Percentiles rank a stretch among this genome's conserved stretches.
Conservation (phyloP, 1,284 basidiomycete genomes). For the Athelia psychrophila region DNA sequence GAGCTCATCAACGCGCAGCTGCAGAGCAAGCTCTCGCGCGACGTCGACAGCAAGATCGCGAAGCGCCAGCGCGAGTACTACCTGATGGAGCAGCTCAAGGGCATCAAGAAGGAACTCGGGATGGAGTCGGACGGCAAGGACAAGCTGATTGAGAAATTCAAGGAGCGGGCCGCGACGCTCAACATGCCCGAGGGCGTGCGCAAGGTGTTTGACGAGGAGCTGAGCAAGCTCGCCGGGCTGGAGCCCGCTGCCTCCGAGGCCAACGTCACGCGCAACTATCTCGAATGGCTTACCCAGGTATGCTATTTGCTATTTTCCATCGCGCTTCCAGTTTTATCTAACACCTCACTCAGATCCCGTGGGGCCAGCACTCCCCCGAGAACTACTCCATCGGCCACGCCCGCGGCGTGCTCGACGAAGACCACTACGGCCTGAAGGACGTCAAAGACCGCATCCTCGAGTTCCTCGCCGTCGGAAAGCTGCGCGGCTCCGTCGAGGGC, state of each 20-base stretch:
- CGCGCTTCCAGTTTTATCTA: conserved; percentile 1
- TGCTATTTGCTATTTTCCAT: conserved; percentile 10
- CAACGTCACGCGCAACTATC: conserved; percentile 95
- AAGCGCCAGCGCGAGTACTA: conserved; percentile 98
- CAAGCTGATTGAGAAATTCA: conserved; percentile 95
- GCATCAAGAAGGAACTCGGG: conserved; percentile 98
- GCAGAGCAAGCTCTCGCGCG: conserved; percentile 91
- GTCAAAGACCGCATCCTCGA: conserved; percentile 98
- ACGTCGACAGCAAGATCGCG: conserved; percentile 96
- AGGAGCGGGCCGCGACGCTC: conserved; percentile 81
- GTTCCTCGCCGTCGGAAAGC: conserved; percentile 96
- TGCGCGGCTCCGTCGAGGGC: conserved; percentile 95
- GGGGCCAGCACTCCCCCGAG: conserved; percentile 94
- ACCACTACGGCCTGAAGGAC: conserved; percentile 95
- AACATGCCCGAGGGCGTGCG: conserved; percentile 93
- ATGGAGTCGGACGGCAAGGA: conserved; percentile 98
- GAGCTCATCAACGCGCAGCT: conserved; percentile 97
- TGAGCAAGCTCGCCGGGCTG: conserved; percentile 88
- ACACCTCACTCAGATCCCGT: conserved; percentile 70
- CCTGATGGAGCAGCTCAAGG: conserved; percentile 97
- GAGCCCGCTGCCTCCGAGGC: conserved; percentile 94
- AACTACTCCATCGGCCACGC: conserved; percentile 92
- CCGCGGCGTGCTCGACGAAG: conserved; percentile 85
- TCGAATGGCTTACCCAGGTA: conserved; percentile 93
- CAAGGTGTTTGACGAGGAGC: conserved; percentile 97